A percentile compares a stretch with the other conserved stretches of the same genome.
Conservation (phyloP, 2,329 filamentous ascomycete species). For the Didymella lethalis region DNA sequence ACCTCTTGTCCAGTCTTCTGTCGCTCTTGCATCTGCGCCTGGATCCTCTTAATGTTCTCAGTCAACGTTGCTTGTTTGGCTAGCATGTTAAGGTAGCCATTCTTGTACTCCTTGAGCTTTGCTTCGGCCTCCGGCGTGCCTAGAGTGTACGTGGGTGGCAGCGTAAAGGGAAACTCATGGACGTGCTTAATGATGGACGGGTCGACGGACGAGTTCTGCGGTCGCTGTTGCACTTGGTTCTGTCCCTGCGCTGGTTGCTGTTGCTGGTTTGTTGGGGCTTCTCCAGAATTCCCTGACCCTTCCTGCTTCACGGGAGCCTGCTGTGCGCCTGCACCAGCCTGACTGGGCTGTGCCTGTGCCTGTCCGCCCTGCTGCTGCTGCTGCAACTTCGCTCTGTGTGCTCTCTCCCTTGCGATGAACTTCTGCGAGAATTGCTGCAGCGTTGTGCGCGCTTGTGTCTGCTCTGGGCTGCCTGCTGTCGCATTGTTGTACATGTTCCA, state of each 20-base stretch:
- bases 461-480: slow-evolving; percentile 58
- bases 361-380: slow-evolving; percentile 33
- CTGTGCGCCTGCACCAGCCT: slow-evolving; percentile 32
- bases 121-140: slow-evolving; percentile 49
- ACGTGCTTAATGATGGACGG: slow-evolving; percentile 50
- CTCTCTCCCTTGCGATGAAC: slow-evolving; percentile 58
- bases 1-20: slow-evolving; percentile 45
- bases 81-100: slow-evolving; percentile 47
- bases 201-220: slow-evolving; percentile 31
- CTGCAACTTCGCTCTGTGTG: slow-evolving; percentile 50
- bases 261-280: slow-evolving; percentile 14
- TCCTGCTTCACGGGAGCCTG: slow-evolving; percentile 39
- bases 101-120: slow-evolving; percentile 48
- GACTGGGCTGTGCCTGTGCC: slow-evolving; percentile 35
- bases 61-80: slow-evolving; percentile 42
- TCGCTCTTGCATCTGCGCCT: slow-evolving; percentile 42
- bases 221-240: slow-evolving; percentile 22
- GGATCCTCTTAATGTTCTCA: slow-evolving; percentile 37
- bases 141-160: slow-evolving; percentile 38
- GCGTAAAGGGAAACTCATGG: slow-evolving; percentile 44
- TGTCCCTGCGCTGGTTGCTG: slow-evolving; percentile 22
- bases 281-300: slow-evolving; percentile 15
- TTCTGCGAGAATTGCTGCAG: slow-evolving; percentile 60
- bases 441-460: slow-evolving; percentile 59
- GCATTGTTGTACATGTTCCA: slow-evolving; percentile 62